Evolutionary conservation across 805 yeast genomes (phyloP), one percentile per base, ranked within the genome.

Genomic region (Sugiyamaella floridensis): DNA sequence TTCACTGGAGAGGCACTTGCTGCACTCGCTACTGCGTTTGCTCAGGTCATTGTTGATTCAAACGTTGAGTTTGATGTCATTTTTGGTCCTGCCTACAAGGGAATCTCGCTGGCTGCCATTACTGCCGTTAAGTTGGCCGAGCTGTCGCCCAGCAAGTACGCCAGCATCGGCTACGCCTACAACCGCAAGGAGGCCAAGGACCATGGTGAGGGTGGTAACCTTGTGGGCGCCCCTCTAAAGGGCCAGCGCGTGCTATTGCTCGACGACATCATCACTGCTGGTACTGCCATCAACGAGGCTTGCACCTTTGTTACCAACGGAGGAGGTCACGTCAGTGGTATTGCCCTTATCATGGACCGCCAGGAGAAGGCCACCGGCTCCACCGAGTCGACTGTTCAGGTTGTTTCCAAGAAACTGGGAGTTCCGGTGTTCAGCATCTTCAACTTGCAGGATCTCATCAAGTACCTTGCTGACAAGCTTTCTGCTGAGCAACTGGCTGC

Each of bases 231-330:
- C 45, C 70, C 80, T 5, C 77, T 92, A 62, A 76, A 77, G 55
- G 86, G 79, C 47, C 85, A 90, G 69, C 77, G 77, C 55, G 80
- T 92, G 20, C 73, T 93, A 63, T 87, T 93, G 63, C 89, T 92
- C 56, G 99, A 93, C 69, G 99, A 92, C 64, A 97, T 93, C 43
- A 90, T 92, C 83, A 92, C 98, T 55, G 98, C 98, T 1, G 99
- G 99, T 42, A 93, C 98, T 54, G 98, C 99, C 48, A 89, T 90
- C 67, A 86, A 86, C 62, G 98, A 93, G 72, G 97, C 98, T 0
- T 86, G 87, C 63, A 81, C 77, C 47, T 85, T 93, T 63, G 89
- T 93, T 61, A 71, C 71, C 22, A 70, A 63, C 22, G 92, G 82
- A 59, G 73, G 79, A 37, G 99, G 97, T 47, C 64, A 71, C 12